Evolutionary conservation across 108 stramenopile species (phyloP).

Genomic region (Fistulifera solaris): DNA sequence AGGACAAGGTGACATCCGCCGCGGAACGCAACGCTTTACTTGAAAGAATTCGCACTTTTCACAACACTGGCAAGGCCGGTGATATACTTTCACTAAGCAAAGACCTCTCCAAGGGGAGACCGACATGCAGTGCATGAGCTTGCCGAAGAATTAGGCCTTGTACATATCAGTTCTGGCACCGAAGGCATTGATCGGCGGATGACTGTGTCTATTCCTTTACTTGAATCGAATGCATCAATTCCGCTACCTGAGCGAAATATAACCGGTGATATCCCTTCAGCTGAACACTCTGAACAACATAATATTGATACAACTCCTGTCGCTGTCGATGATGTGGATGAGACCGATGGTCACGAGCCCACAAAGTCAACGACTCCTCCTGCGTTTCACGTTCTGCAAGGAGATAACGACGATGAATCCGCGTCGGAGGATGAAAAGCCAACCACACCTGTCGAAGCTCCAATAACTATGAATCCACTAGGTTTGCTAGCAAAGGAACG

Average conservation of each 20-base stretch:
- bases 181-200: constrained; percentile 36
- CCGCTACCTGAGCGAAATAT: constrained; percentile 9
- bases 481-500: constrained; percentile 56
- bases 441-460: not conserved
- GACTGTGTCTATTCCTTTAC: constrained; percentile 25
- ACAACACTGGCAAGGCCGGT: constrained; percentile 26
- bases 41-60: constrained; percentile 38
- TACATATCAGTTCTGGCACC: constrained; percentile 33
- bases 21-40: constrained; percentile 8
- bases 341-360: constrained; percentile 1
- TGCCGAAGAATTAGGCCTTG: constrained; percentile 48
- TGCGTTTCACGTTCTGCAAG: constrained; percentile 13
- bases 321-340: too few species aligned
- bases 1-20: not conserved
- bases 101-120: constrained; percentile 36
- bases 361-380: constrained; percentile 23
- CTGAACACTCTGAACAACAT: too few species aligned
- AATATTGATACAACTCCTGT: not conserved
- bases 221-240: constrained; percentile 13
- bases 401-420: constrained; percentile 17
- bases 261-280: too few species aligned
- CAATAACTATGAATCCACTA: constrained; percentile 23
- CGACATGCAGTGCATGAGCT: constrained; percentile 45
- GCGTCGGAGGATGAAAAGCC: constrained; percentile 9
- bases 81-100: constrained; percentile 35